Base-by-base conservation (phyloP, 1,284 basidiomycete genomes). In the Rhodotorula mucilaginosa region DNA sequence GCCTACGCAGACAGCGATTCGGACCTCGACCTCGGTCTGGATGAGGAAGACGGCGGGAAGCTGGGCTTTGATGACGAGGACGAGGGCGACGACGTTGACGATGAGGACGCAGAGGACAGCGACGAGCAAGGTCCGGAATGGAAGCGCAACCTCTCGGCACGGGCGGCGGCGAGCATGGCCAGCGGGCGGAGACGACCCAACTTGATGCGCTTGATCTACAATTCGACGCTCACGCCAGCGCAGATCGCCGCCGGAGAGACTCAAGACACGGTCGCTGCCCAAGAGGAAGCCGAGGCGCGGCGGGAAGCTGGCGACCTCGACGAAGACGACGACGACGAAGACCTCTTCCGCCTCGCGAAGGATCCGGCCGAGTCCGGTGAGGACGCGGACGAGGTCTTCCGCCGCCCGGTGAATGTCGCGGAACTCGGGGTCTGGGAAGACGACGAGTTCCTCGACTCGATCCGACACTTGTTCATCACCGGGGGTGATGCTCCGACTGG, bases 401-500 rank as follows among this genome's bases (percentile, higher is more conserved):
- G 73, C 18, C 60, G 61, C 1, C 57, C 70, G 1, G 4, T 59
- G 26, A 48, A 61, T 54, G 46, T 80, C 1, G 84, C 86, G 16
- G 82, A 84, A 46, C 79, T 97, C 69, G 85, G 84, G 69, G 86
- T 87, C 75, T 99, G 95, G 95, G 87, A 89, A 64, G 87, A 91
- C 74, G 92, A 96, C 75, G 88, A 87, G 21, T 84, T 91, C 79
- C 85, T 99, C 46, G 90, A 97, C 65, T 90, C 92, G 1, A 89
- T 99, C 77, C 88, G 92, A 18, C 83, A 87, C 69, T 83, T 96
- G 66, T 99, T 99, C 83, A 97, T 99, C 81, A 97, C 95, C 0
- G 93, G 92, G 2, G 82, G 80, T 23, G 78, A 67, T 29, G 80
- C 79, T 19, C 49, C 61, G 54, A 67, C 62, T n/a, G 78, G 76